Conservation (phyloP, 106 monocot genomes). For the Dactylorhiza incarnata region DNA sequence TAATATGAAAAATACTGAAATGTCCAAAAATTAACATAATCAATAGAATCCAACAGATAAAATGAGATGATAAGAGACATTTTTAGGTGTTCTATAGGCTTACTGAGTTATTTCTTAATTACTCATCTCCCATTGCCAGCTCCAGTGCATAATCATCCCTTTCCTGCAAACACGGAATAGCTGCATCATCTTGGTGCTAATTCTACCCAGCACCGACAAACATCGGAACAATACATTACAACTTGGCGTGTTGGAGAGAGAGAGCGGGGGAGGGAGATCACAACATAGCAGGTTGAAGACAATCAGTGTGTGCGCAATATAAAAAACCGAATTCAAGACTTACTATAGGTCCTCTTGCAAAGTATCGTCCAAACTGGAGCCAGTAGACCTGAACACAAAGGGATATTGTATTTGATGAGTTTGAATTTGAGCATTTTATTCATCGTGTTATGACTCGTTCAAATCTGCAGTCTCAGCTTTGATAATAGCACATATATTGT, state of each 20-base stretch:
- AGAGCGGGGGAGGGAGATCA: too few relatives aligned
- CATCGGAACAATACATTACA: not conserved
- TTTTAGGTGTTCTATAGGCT: not conserved
- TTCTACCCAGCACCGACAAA: not conserved
- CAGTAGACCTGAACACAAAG: slow-evolving; percentile 69
- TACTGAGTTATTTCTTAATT: not conserved
- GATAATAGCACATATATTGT: not conserved
- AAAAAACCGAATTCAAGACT: slow-evolving; percentile 16
- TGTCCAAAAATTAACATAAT: too few relatives aligned
- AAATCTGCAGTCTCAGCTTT: not conserved
- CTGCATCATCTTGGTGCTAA: not conserved
- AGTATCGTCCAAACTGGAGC: slow-evolving; percentile 97
- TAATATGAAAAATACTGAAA: too few relatives aligned
- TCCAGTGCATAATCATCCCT: slow-evolving; percentile 93
- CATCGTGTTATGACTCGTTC: not conserved
- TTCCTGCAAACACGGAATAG: slow-evolving; percentile 40
- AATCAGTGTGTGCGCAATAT: not conserved
- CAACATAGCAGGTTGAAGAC: not conserved
- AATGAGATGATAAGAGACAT: not conserved
- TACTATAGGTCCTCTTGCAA: slow-evolving; percentile 90
- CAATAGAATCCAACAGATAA: not conserved
- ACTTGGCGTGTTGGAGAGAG: too few relatives aligned
- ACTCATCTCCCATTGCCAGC: slow-evolving; percentile 83
- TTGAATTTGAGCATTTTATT: not conserved
- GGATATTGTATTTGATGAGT: not conserved